Conservation (phyloP, 257 asterid genomes). For the Agastache rugosa region DNA sequence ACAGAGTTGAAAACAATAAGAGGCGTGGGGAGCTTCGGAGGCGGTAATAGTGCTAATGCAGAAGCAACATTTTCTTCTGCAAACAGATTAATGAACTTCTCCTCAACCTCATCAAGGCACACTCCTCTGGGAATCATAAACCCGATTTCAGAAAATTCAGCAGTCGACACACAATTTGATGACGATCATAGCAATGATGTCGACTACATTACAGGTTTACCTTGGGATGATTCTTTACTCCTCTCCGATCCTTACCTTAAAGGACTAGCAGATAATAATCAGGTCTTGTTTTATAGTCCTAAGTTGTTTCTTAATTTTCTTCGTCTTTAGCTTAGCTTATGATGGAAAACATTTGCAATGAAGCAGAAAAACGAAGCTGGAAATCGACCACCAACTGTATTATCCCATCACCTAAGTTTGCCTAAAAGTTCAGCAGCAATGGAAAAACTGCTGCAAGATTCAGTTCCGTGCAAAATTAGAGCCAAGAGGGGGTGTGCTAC, state of each 20-base stretch:
- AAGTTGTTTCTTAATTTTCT: neutral
- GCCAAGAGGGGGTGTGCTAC: slow-evolving; percentile 93
- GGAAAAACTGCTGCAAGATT: slow-evolving; percentile 67
- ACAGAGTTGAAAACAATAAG: slow-evolving; percentile 67
- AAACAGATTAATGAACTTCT: slow-evolving; percentile 48
- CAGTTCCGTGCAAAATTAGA: slow-evolving; percentile 72
- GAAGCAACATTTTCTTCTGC: slow-evolving; percentile 52
- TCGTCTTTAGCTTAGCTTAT: neutral
- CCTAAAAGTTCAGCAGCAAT: slow-evolving; percentile 55
- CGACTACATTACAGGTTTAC: slow-evolving; percentile 46
- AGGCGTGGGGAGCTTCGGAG: slow-evolving; percentile 56
- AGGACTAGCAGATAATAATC: slow-evolving; percentile 27
- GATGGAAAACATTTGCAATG: slow-evolving; percentile 20
- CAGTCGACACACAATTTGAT: slow-evolving; percentile 20
- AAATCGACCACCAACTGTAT: slow-evolving; percentile 39
- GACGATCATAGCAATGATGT: slow-evolving; percentile 36
- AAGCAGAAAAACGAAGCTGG: slow-evolving; percentile 56
- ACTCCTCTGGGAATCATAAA: slow-evolving; percentile 48
- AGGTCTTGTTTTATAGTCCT: neutral
- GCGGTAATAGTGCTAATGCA: slow-evolving; percentile 44
- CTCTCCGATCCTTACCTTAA: slow-evolving; percentile 46
- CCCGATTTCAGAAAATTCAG: slow-evolving; percentile 48
- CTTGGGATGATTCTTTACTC: slow-evolving; percentile 63
- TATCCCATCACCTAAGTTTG: slow-evolving; percentile 80
- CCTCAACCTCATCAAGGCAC: slow-evolving; percentile 31